Percentiles rank a stretch among this genome's conserved stretches.
Conservation (phyloP, 352 stramenopile species). For the Globisporangium spinosum region DNA sequence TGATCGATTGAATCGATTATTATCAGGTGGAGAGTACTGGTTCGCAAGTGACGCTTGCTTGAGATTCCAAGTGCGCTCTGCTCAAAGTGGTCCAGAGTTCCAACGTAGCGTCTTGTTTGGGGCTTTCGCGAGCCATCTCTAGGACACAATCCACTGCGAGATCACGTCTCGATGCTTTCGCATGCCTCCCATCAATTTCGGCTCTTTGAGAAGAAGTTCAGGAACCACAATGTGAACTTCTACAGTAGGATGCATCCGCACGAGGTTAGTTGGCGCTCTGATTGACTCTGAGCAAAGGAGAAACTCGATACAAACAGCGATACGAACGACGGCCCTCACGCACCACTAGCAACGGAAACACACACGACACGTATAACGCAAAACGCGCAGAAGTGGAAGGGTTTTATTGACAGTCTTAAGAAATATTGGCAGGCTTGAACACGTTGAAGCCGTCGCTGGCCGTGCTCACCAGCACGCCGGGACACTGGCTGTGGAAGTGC, state of each 20-base stretch:
- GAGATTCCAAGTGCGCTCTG: neutral
- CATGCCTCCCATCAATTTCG: too few relatives aligned
- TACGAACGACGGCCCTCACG: too few relatives aligned
- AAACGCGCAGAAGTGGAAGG: neutral
- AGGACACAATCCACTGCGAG: too few relatives aligned
- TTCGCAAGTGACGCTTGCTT: neutral
- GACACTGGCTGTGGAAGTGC: constrained; percentile 98
- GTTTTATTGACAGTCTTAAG: constrained; percentile 36
- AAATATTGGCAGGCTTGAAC: constrained; percentile 96
- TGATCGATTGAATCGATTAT: neutral
- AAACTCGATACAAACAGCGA: too few relatives aligned
- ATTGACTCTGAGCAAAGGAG: too few relatives aligned
- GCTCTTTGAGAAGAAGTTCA: too few relatives aligned
- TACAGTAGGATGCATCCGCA: too few relatives aligned
- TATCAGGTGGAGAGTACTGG: neutral
- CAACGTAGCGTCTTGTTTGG: neutral
- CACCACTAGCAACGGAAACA: neutral
- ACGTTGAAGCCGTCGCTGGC: constrained; percentile 96
- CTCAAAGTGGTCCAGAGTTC: neutral
- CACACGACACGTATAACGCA: neutral
- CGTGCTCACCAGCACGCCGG: constrained; percentile 95
- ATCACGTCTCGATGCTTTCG: too few relatives aligned
- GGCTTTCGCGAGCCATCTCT: too few relatives aligned
- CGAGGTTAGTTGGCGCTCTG: too few relatives aligned
- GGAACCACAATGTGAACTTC: too few relatives aligned